Evolutionary conservation across 2,329 filamentous ascomycete genomes (phyloP).

Genomic region (Neonectria neomacrospora): DNA sequence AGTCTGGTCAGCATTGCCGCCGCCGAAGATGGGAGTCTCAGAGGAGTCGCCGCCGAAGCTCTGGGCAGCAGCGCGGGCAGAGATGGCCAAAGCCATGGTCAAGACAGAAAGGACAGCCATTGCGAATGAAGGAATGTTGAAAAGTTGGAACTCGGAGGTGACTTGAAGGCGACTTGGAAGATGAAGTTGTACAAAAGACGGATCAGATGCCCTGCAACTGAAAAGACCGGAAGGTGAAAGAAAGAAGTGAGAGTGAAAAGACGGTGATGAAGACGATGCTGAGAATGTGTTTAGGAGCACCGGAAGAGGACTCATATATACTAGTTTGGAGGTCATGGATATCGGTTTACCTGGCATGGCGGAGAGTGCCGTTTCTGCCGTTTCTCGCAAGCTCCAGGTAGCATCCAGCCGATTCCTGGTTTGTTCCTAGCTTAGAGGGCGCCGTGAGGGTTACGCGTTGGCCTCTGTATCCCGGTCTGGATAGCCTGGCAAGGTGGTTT

Average conservation of each 20-base stretch:
- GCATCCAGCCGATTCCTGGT: slow-evolving; percentile 1
- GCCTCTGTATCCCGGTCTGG: slow-evolving; percentile 32
- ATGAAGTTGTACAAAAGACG: slow-evolving; percentile 35
- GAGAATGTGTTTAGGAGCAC: slow-evolving; percentile 16
- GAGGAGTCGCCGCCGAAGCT: slow-evolving; percentile 22
- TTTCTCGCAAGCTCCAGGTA: slow-evolving; percentile 6
- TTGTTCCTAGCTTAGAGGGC: slow-evolving; percentile 24
- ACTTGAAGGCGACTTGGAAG: no score
- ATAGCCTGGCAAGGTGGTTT: slow-evolving; percentile 39
- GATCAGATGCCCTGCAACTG: slow-evolving; percentile 46
- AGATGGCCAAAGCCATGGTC: slow-evolving; percentile 43
- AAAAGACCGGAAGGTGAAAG: slow-evolving; percentile 37
- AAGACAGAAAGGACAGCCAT: slow-evolving; percentile 44
- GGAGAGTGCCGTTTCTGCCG: slow-evolving; percentile 20
- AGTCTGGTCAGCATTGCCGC: slow-evolving; percentile 2
- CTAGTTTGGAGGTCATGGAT: slow-evolving; percentile 1
- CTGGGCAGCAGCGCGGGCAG: slow-evolving; percentile 32
- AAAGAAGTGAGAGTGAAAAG: slow-evolving; percentile 35
- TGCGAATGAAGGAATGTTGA: slow-evolving; percentile 29
- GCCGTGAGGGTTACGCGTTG: slow-evolving; percentile 29
- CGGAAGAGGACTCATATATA: slow-evolving; percentile 37
- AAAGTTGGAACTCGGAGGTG: slow-evolving; percentile 22
- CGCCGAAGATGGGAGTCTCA: slow-evolving; percentile 22
- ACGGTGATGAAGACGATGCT: slow-evolving; percentile 39
- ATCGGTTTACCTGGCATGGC: neutral